Conservation (phyloP, 2,329 filamentous ascomycete species). For the Penicillium glabrum region DNA sequence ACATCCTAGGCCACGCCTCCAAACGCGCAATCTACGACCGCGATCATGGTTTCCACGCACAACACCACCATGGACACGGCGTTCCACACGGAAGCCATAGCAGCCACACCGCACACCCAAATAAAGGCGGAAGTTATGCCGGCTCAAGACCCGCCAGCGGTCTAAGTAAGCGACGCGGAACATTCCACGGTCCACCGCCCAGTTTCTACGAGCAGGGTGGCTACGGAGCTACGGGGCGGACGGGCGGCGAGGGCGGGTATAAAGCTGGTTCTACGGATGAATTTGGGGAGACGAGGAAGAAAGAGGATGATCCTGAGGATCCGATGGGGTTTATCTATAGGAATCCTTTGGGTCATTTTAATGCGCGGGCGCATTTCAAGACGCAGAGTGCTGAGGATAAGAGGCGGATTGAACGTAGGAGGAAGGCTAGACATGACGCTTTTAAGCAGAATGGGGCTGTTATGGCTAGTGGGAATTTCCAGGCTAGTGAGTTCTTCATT, state of each 20-base stretch:
- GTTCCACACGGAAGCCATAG: constrained; percentile 56
- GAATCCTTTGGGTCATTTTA: constrained; percentile 72
- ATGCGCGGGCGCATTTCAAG: constrained; percentile 68
- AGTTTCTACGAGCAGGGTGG: constrained; percentile 82
- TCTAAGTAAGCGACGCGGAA: constrained; percentile 70
- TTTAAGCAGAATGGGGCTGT: constrained; percentile 20
- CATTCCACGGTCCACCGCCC: constrained; percentile 83
- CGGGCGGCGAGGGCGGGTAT: constrained; percentile 41
- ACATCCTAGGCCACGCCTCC: constrained; percentile 67
- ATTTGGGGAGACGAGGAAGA: background rate
- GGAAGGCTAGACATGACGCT: constrained; percentile 21
- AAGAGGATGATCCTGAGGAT: constrained; percentile 28
- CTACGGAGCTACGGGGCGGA: constrained; percentile 67
- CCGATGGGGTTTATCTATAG: constrained; percentile 38
- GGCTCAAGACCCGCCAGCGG: constrained; percentile 74
- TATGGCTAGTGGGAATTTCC: background rate
- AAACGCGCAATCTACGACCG: constrained; percentile 83
- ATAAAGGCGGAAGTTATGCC: constrained; percentile 45
- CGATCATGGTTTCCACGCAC: constrained; percentile 40
- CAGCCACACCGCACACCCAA: constrained; percentile 40
- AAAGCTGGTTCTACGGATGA: background rate
- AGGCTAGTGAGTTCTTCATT: background rate
- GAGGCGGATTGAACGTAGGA: constrained; percentile 48
- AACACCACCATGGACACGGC: constrained; percentile 20
- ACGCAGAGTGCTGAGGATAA: constrained; percentile 68